Evolutionary conservation across 129 eudicot genomes (phyloP), one percentile per base, ranked within the genome.

Genomic region (Calendula officinalis): DNA sequence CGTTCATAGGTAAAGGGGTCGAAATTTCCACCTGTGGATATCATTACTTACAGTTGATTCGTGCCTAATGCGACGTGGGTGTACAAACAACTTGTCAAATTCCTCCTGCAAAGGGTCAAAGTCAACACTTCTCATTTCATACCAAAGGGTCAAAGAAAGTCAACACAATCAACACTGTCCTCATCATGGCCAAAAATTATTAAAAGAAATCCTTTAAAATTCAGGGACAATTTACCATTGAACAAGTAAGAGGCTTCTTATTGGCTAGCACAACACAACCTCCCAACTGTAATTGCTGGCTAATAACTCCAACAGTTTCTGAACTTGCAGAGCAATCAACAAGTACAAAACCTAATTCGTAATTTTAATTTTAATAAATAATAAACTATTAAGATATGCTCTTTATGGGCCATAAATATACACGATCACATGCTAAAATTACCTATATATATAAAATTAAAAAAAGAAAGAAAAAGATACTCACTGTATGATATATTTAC

Each of bases 271-370:
- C 99, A 71, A 77, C 81, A 73, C 88, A 85, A 50, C 97, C 71
- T 48, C 88, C 95, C 22, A 76, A 72, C 33, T 71, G 72, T 42
- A 83, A 68, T 68, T 70, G 80, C 46, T 72, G 73, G 49, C 54
- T 83, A 63, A 94, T 76, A 70, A 88, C 54, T 56, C 15, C 79
- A 70, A 78, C 43, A 10, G 95, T 88, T 49, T 86, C 87, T 57
- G 89, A 71, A 81, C 96, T 94, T 39, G 99, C 97, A 65, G 99
- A 83, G 84, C 99, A 94, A 81, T 94, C 99, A 56, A 86, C 85
- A 67, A 85, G 56, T 65, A 80, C 78, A 77, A 88, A 83, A 53
- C 89, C 99, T 94, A 84, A 69, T 44, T 27, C 50, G 5, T 49
- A 45, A 15, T 57, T 34, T 42, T 15, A 54, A 7, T 51, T 14